phyloP scores from a whole-genome alignment of 1,139 yeast genomes.

The Candida dubliniensis region DNA sequence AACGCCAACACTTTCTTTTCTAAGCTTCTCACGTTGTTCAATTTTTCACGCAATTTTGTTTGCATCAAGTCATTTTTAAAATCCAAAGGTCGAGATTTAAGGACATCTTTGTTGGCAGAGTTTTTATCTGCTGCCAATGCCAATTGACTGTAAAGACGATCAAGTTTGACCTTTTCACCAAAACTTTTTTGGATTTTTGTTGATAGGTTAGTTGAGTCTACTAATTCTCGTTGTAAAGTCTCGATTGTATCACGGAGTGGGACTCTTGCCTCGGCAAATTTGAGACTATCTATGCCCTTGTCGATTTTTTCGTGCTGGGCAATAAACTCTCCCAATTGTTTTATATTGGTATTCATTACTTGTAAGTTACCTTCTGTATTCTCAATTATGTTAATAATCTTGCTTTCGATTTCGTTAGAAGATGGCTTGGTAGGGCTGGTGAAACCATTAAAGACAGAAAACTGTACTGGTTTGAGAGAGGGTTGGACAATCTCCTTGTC shows the following conservation, averaged over 20 bases:
- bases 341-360: slow-evolving; percentile 17
- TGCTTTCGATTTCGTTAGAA: slow-evolving; percentile 12
- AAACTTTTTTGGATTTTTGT: slow-evolving; percentile 14
- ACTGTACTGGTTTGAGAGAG: slow-evolving; percentile 12
- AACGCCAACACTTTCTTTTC: slow-evolving; percentile 20
- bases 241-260: slow-evolving; percentile 1
- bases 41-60: slow-evolving; percentile 20
- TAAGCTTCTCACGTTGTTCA: slow-evolving; percentile 17
- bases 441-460: slow-evolving; percentile 16
- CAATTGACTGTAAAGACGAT: slow-evolving; percentile 20
- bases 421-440: slow-evolving; percentile 2
- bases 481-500: no score
- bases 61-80: slow-evolving; percentile 21
- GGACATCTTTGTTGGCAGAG: slow-evolving; percentile 5
- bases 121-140: slow-evolving; percentile 13
- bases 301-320: slow-evolving; percentile 10
- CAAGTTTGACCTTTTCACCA: slow-evolving; percentile 17
- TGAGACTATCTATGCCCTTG: neutral
- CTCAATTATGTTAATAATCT: slow-evolving; percentile 18
- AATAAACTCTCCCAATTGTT: slow-evolving; percentile 13
- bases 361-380: slow-evolving; percentile 21
- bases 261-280: slow-evolving; percentile 3
- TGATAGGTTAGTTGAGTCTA: slow-evolving; percentile 6
- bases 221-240: slow-evolving; percentile 1
- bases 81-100: slow-evolving; percentile 24